phyloP scores from a whole-genome alignment of 1,284 basidiomycete genomes.

The Sporisorium exsertum region DNA sequence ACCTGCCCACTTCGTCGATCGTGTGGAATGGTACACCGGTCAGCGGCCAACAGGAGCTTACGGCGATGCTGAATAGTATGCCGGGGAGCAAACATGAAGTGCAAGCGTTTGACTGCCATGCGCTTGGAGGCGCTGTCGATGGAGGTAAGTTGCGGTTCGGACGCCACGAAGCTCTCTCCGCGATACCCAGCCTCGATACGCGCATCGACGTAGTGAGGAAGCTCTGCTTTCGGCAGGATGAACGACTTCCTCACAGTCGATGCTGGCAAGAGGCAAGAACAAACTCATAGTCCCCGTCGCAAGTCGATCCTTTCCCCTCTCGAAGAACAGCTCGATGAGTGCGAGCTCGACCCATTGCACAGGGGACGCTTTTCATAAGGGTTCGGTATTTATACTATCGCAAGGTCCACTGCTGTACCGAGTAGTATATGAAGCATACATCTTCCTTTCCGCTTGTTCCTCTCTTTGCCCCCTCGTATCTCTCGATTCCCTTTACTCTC shows the following conservation, averaged over 20 bases:
- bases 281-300: slow-evolving; percentile 10
- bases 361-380: slow-evolving; percentile 49
- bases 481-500: not conserved
- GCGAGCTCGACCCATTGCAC: not conserved
- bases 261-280: slow-evolving; percentile 17
- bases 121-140: slow-evolving; percentile 56
- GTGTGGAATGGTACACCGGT: slow-evolving; percentile 68
- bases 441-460: slow-evolving; percentile 2
- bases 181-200: slow-evolving; percentile 11
- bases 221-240: not conserved
- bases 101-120: slow-evolving; percentile 65
- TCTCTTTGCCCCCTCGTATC: not conserved
- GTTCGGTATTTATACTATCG: slow-evolving; percentile 40
- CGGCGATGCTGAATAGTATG: slow-evolving; percentile 61
- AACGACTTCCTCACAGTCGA: slow-evolving; percentile 2
- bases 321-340: not conserved
- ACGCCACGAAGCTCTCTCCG: not conserved
- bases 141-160: slow-evolving; percentile 35
- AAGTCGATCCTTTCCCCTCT: not conserved
- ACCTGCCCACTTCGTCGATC: slow-evolving; percentile 62
- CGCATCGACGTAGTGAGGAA: slow-evolving; percentile 7
- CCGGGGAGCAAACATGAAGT: slow-evolving; percentile 66
- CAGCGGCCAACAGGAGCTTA: slow-evolving; percentile 59
- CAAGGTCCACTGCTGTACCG: slow-evolving; percentile 32
- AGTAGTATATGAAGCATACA: slow-evolving; percentile 65